A percentile compares a stretch with the other conserved stretches of the same genome.
phyloP scores from a whole-genome alignment of 257 asterid species.

The Leonotis leonurus region DNA sequence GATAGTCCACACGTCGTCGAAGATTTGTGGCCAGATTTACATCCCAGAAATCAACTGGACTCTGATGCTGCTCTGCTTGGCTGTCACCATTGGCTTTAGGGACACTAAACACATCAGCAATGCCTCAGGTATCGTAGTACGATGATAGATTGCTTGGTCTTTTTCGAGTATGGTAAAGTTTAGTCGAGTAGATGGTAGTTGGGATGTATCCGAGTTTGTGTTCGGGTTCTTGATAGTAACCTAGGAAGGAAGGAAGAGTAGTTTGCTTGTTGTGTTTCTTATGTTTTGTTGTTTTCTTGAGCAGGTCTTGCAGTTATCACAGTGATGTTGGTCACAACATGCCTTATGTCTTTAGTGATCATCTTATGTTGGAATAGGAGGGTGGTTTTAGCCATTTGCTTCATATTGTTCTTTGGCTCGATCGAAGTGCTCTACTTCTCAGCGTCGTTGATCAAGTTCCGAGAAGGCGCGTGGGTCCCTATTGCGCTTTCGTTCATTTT shows the following conservation, averaged over 20 bases:
- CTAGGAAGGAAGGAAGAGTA: no score
- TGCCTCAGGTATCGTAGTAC: slow-evolving; percentile 59
- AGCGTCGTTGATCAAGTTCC: slow-evolving; percentile 86
- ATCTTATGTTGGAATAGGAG: slow-evolving; percentile 75
- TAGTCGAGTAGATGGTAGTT: not conserved
- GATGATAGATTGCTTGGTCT: not conserved
- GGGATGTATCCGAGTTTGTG: not conserved
- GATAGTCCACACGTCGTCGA: slow-evolving; percentile 82
- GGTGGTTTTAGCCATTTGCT: slow-evolving; percentile 52
- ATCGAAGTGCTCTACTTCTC: slow-evolving; percentile 93
- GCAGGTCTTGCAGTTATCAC: slow-evolving; percentile 95
- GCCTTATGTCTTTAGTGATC: slow-evolving; percentile 88
- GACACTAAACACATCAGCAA: slow-evolving; percentile 94
- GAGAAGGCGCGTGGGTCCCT: slow-evolving; percentile 98
- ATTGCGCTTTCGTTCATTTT: slow-evolving; percentile 62
- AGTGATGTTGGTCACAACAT: slow-evolving; percentile 93
- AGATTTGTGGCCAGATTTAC: slow-evolving; percentile 83
- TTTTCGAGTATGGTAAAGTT: not conserved
- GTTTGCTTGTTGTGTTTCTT: not conserved
- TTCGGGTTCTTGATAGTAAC: not conserved
- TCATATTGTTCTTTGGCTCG: slow-evolving; percentile 80
- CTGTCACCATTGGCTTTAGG: slow-evolving; percentile 82
- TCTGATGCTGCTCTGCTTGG: slow-evolving; percentile 80
- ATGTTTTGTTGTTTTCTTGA: slow-evolving; percentile 14
- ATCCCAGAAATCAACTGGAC: slow-evolving; percentile 96